Conservation (phyloP, 179 eudicot species). For the Sideroxylon spinosum region DNA sequence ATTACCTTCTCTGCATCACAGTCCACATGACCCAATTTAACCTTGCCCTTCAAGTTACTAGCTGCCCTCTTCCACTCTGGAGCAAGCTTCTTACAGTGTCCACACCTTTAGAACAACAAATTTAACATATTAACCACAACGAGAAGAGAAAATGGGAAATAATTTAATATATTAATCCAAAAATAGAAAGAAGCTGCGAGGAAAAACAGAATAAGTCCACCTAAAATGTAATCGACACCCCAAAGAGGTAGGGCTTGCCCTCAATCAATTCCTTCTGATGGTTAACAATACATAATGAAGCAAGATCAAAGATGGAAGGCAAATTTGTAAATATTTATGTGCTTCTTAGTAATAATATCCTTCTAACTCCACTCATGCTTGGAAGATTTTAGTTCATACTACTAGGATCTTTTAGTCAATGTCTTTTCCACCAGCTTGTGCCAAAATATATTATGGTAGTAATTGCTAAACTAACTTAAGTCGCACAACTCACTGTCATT, state of each 20-base stretch:
- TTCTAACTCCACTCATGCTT: neutral
- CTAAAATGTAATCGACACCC: neutral
- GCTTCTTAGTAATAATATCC: neutral
- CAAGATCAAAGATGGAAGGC: neutral
- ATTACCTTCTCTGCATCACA: slow-evolving; percentile 91
- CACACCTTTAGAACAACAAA: slow-evolving; percentile 55
- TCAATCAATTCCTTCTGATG: neutral
- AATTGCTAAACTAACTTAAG: neutral
- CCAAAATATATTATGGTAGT: neutral
- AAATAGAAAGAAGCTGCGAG: neutral
- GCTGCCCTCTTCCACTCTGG: slow-evolving; percentile 99
- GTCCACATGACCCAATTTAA: slow-evolving; percentile 92
- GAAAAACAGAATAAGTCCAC: too few species aligned
- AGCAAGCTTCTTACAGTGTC: slow-evolving; percentile 97
- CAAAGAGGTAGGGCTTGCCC: neutral
- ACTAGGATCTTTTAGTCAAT: neutral
- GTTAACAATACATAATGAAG: neutral
- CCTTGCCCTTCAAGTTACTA: slow-evolving; percentile 83
- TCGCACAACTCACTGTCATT: neutral
- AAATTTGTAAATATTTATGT: neutral
- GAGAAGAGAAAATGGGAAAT: neutral
- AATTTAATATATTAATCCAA: neutral
- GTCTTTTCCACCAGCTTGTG: neutral
- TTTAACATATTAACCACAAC: neutral
- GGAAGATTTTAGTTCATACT: neutral